Conservation (phyloP, 129 eudicot genomes). For the Pseudognaphalium luteoalbum region DNA sequence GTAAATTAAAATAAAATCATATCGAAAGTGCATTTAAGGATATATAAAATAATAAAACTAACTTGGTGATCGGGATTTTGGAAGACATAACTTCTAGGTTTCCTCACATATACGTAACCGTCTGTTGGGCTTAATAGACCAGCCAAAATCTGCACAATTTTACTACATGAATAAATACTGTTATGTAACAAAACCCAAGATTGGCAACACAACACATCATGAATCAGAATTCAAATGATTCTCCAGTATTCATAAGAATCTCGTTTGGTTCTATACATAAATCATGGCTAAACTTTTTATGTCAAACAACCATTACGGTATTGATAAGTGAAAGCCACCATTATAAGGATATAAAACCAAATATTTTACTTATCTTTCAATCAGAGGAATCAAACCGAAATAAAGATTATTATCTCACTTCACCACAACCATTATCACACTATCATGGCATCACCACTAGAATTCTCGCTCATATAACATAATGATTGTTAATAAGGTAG, state of each 20-base stretch:
- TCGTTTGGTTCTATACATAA: background rate
- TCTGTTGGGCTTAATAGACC: slow-evolving; percentile 68
- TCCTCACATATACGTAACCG: slow-evolving; percentile 67
- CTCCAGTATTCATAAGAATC: background rate
- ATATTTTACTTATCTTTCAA: background rate
- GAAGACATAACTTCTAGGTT: slow-evolving; percentile 83
- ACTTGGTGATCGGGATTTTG: slow-evolving; percentile 99
- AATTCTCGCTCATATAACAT: background rate
- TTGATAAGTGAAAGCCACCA: background rate
- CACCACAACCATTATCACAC: background rate
- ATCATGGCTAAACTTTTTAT: background rate
- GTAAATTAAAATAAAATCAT: background rate
- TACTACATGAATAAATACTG: background rate
- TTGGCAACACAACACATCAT: background rate
- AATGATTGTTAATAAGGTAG: background rate
- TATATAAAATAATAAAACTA: background rate
- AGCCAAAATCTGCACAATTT: slow-evolving; percentile 64
- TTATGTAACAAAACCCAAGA: background rate
- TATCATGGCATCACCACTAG: background rate
- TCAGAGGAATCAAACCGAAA: background rate
- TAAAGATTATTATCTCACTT: background rate
- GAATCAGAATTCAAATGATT: background rate
- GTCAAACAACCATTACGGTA: background rate
- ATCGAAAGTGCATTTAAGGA: background rate
- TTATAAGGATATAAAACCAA: background rate